Base-by-base conservation (phyloP, 2,329 filamentous ascomycete species). In the Aspergillus novofumigatus region DNA sequence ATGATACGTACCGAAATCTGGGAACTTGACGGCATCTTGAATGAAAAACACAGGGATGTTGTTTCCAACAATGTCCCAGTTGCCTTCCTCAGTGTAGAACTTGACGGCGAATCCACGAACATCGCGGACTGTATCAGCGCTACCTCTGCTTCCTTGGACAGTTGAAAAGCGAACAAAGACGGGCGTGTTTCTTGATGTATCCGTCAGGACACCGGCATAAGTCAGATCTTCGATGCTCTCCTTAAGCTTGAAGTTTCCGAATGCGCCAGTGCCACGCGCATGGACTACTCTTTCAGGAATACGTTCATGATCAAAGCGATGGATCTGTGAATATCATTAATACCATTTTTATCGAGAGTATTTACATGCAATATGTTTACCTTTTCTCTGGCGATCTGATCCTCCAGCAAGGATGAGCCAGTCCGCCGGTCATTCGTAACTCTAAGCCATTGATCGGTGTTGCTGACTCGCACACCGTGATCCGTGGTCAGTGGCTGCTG, bases 101-200 rank as follows among this genome's bases (percentile, higher is more conserved):
- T 90, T 91, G 60, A 90, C 74, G 0, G 90, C 89, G 61, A 93
- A 94, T 1, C 90, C 90, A 41, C 89, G 84, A 2, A 92, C 88
- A 77, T 94, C 90, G n/a, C 90, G 84, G 1, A 92, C 90, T 0
- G 89, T 92, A 69, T 94, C 90, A 5, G 89, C 88, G 52, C 86
- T 90, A 11, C 90, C 90, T 35, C 86, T 82, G 68, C 85, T 90
- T 6, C 88, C 89, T 1, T 90, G 80, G 0, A 91, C 90, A 0
- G 90, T 93, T 0, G 89, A 93, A 72, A 94, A 92, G 0, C 90
- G 86, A 17, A 89, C 67, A 67, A 91, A 90, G 1, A 90, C 77
- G 0, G 75, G 75, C 2, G 88, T 91, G 35, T 81, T 83, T 29
- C 86, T 81, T 0, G 82, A 84, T 0, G 86, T 90, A 60, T 90